Evolutionary conservation across 441 rosid species (phyloP), one percentile per base, ranked within the genome.

Genomic region (Populus hybrid): DNA sequence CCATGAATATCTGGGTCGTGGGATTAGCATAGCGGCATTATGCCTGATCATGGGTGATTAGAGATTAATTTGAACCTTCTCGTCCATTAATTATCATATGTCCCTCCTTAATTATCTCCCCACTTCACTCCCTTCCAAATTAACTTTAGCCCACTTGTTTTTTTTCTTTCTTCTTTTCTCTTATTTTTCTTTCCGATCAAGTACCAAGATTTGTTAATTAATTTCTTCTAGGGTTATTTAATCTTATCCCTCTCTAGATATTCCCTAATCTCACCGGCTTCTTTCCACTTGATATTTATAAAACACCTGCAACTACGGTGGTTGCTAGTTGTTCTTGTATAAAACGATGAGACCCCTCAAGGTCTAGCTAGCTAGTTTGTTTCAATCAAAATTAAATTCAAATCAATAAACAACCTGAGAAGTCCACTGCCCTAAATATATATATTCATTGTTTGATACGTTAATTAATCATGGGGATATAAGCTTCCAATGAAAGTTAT

Each of bases 221-320:
- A 28, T 28, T 36, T 36, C 72, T 69, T 69, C 53, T 69, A 69
- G 73, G 21, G 53, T 61, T 67, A 32, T 34, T 73, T 46, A 20
- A 6, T 36, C 18, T 20, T 12, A 10, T 69, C 23, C 28, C 61
- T 14, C n/a, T 35, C 9, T 8, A 63, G 61, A 73, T 73, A 73
- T 73, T 73, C 69, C n/a, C 6, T 36, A 63, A 21, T n/a, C 63
- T 35, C 76, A 63, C 57, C 59, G 53, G 59, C 69, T 73, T 73
- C 69, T 23, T 73, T 65, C 70, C 61, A 74, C 77, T 65, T 74
- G 70, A 24, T 9, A 38, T 24, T 21, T n/a, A n/a, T 8, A 38
- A 63, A 73, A n/a, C 63, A 73, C 35, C 6, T 36, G 35, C 24
- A 16, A 23, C 59, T 4, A 46, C 14, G 57, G 57, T 46, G 57